Conservation (phyloP, 805 yeast genomes). For the Candida rishiriensis region DNA sequence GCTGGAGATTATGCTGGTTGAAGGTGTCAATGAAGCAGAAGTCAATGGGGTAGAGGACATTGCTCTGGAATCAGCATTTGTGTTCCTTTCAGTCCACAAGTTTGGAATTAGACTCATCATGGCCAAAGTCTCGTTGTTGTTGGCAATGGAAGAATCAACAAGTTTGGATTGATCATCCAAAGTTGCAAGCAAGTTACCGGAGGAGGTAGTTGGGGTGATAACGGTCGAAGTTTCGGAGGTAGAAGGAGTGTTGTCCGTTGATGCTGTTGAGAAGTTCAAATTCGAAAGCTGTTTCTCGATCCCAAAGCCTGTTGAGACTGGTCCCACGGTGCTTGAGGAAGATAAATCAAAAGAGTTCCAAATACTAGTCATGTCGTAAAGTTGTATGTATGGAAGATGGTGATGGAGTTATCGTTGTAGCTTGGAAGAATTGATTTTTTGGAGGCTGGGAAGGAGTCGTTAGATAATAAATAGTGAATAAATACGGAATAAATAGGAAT, state of each 20-base stretch:
- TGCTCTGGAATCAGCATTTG: conserved; percentile 1
- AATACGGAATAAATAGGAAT: too few relatives aligned
- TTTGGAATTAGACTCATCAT: conserved; percentile 26
- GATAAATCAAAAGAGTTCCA: conserved; percentile 12
- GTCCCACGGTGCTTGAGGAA: not conserved
- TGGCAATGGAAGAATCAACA: not conserved
- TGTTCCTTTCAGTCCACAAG: conserved; percentile 18
- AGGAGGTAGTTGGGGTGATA: conserved; percentile 14
- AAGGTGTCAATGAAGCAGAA: conserved; percentile 4
- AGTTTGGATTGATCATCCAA: conserved; percentile 5
- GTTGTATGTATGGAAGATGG: not conserved
- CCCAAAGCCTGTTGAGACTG: conserved; percentile 1
- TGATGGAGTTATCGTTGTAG: too few relatives aligned
- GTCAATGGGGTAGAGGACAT: conserved; percentile 2
- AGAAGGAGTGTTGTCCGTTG: conserved; percentile 11
- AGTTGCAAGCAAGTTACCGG: conserved; percentile 12
- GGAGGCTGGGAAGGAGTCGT: not conserved
- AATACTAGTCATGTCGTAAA: conserved; percentile 8
- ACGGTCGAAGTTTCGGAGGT: conserved; percentile 15
- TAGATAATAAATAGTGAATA: not conserved
- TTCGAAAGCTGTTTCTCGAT: conserved; percentile 10
- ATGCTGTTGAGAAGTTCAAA: conserved; percentile 6
- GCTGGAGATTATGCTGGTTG: conserved; percentile 2
- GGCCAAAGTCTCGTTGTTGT: conserved; percentile 5
- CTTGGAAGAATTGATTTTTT: too few relatives aligned